phyloP scores from a whole-genome alignment of 257 asterid genomes.

The Agastache rugosa region DNA sequence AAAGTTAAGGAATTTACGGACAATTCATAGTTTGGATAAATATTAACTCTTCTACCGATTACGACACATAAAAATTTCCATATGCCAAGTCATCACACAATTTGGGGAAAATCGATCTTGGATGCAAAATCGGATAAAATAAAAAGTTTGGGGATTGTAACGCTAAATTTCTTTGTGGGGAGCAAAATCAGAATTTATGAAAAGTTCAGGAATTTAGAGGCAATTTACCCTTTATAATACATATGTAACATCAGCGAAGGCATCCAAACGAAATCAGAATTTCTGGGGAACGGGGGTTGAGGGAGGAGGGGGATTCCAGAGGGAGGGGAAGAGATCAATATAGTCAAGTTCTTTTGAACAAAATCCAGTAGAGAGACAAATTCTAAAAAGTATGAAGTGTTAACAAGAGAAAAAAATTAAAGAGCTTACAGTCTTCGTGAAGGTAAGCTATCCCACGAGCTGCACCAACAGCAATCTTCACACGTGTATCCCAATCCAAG shows the following conservation, averaged over 20 bases:
- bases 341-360: background rate
- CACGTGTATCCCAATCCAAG: slow-evolving; percentile 85
- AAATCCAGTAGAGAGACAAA: background rate
- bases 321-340: background rate
- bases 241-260: background rate
- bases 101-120: no score
- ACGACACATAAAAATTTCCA: no score
- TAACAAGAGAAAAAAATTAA: slow-evolving; percentile 23
- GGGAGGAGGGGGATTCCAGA: background rate
- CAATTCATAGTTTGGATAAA: no score
- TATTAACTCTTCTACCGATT: no score
- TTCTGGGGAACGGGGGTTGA: background rate
- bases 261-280: slow-evolving; percentile 10
- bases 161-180: no score
- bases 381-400: background rate
- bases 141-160: no score
- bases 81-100: no score
- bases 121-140: no score
- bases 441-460: slow-evolving; percentile 99
- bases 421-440: slow-evolving; percentile 92
- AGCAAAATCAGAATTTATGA: no score
- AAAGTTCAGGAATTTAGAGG: no score
- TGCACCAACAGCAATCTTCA: slow-evolving; percentile 86
- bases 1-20: no score
- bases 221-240: no score